Evolutionary conservation across 257 asterid species (phyloP).

Genomic region (Solanum appendiculatum): DNA sequence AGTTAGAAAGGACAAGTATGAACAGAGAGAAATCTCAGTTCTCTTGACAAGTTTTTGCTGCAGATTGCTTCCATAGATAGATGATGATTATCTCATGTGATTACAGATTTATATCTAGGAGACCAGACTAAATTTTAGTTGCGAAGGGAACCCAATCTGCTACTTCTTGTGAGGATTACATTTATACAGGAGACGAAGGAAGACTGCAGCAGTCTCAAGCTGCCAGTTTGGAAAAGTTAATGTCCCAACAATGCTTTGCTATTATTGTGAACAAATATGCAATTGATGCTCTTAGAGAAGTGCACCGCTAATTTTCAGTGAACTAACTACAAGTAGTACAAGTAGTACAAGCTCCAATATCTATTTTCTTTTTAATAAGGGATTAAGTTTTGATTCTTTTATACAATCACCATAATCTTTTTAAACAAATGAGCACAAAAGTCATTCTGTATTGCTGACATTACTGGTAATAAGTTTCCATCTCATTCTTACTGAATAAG

Average conservation of each 20-base stretch:
- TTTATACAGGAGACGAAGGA: neutral
- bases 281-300: neutral
- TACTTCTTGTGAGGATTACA: neutral
- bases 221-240: neutral
- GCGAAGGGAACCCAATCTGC: neutral
- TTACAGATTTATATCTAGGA: neutral
- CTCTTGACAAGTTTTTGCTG: neutral
- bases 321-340: neutral
- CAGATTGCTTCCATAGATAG: neutral
- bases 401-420: neutral
- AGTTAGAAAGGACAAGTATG: neutral
- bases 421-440: neutral
- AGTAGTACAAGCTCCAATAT: neutral
- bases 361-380: neutral
- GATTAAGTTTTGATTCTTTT: neutral
- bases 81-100: neutral
- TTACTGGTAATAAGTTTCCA: neutral
- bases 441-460: neutral
- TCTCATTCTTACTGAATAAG: neutral
- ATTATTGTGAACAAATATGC: neutral
- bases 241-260: neutral
- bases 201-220: neutral
- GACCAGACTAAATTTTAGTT: neutral
- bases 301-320: neutral
- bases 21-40: neutral